A percentile compares a stretch with the other conserved stretches of the same genome.
Evolutionary conservation across 1,284 basidiomycete genomes (phyloP).

Genomic region (Agroathelia rolfsii): DNA sequence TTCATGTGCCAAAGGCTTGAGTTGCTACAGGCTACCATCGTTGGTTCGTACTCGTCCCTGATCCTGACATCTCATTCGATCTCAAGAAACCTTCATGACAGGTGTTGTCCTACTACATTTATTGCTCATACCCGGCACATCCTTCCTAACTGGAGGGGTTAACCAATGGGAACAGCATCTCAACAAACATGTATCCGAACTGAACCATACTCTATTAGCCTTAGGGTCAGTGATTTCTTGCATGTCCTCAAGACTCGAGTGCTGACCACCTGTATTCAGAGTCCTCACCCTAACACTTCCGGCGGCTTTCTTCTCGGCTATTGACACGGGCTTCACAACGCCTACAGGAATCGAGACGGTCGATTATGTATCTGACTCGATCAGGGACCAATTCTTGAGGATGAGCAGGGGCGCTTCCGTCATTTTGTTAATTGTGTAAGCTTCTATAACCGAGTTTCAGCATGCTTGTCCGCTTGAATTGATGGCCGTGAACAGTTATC

Average conservation of each 20-base stretch:
- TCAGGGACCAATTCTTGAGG: constrained; percentile 36
- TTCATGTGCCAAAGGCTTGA: constrained; percentile 26
- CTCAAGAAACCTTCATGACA: constrained; percentile 12
- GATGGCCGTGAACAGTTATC: constrained; percentile 27
- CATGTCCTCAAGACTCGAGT: background rate
- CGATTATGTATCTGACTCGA: constrained; percentile 30
- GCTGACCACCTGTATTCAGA: constrained; percentile 21
- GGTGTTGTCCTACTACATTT: constrained; percentile 55
- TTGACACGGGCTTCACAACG: constrained; percentile 29
- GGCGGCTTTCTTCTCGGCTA: constrained; percentile 53
- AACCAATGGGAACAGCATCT: constrained; percentile 37
- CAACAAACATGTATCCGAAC: constrained; percentile 39
- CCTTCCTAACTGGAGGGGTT: constrained; percentile 54
- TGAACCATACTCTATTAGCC: constrained; percentile 58
- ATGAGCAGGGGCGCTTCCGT: constrained; percentile 56
- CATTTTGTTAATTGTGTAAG: constrained; percentile 49
- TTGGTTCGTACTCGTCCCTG: constrained; percentile 27
- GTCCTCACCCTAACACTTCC: constrained; percentile 54
- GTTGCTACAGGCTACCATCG: constrained; percentile 49
- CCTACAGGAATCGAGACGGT: constrained; percentile 16
- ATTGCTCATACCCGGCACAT: constrained; percentile 47
- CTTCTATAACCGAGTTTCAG: constrained; percentile 3
- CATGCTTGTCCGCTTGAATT: background rate
- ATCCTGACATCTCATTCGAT: background rate
- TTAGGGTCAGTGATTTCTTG: constrained; percentile 37